A percentile compares a stretch with the other conserved stretches of the same genome.
Conservation (phyloP, 2,329 filamentous ascomycete genomes). For the Trichoderma asperellum region DNA sequence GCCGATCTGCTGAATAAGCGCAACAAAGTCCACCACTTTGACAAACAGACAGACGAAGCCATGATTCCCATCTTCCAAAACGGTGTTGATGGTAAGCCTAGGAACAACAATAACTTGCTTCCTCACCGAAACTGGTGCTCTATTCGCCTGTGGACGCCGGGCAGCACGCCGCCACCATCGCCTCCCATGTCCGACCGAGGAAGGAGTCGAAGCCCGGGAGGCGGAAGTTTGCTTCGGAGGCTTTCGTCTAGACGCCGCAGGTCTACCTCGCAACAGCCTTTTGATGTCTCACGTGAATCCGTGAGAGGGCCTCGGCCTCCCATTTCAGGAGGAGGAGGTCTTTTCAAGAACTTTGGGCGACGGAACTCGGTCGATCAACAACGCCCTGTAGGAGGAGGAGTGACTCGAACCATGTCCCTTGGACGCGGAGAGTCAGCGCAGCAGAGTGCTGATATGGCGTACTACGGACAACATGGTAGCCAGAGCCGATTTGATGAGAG, state of each 20-base stretch:
- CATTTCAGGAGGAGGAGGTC: conserved; percentile 49
- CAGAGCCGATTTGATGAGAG: conserved; percentile 51
- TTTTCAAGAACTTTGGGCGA: conserved; percentile 52
- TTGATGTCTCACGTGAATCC: conserved; percentile 45
- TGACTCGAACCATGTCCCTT: conserved; percentile 65
- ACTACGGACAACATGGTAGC: conserved; percentile 48
- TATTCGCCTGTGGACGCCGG: conserved; percentile 82
- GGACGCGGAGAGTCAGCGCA: conserved; percentile 58
- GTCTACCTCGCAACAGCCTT: conserved; percentile 40
- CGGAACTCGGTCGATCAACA: conserved; percentile 41
- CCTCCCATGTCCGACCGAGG: conserved; percentile 60
- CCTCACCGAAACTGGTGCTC: conserved; percentile 96
- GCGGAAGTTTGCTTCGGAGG: conserved; percentile 50
- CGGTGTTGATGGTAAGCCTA: conserved; percentile 83
- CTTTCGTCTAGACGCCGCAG: conserved; percentile 45
- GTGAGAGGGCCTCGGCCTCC: conserved; percentile 54
- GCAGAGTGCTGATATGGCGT: conserved; percentile 31
- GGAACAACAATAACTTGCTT: conserved; percentile 89
- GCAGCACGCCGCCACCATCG: conserved; percentile 71
- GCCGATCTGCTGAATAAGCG: conserved; percentile 92
- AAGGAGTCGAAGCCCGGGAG: conserved; percentile 46
- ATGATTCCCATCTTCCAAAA: conserved; percentile 94
- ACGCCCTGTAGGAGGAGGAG: conserved; percentile 44
- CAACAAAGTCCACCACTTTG: conserved; percentile 77
- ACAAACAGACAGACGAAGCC: conserved; percentile 82